Evolutionary conservation across 768 basidiomycete species (phyloP).

Genomic region (Termitomyces sp.): DNA sequence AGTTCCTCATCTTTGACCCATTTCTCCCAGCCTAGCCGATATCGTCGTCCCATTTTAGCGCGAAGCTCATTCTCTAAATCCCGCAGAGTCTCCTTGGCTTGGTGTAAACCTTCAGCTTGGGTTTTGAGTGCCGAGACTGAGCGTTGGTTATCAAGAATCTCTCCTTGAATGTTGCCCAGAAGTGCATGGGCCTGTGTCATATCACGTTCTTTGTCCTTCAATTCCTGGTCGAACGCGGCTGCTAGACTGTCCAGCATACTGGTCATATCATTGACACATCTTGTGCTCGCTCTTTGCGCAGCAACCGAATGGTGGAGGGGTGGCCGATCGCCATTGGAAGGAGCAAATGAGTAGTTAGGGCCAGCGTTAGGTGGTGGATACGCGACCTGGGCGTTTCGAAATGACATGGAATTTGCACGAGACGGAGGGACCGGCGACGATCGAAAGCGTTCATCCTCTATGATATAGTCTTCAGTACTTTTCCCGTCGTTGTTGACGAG

Average conservation of each 20-base stretch:
- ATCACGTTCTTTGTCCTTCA: conserved; percentile 89
- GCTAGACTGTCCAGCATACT: conserved; percentile 87
- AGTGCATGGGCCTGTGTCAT: conserved; percentile 86
- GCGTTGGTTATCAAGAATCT: conserved; percentile 83
- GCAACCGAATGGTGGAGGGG: conserved; percentile 82
- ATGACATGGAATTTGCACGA: conserved; percentile 63
- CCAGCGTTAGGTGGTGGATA: conserved; percentile 33
- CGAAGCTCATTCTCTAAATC: conserved; percentile 64
- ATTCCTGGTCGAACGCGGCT: conserved; percentile 85
- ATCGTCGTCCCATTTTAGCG: conserved; percentile 76
- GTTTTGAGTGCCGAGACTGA: conserved; percentile 65
- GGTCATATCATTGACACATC: conserved; percentile 81
- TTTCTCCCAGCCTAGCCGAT: conserved; percentile 87
- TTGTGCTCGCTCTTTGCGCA: conserved; percentile 82
- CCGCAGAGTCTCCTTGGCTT: conserved; percentile 54
- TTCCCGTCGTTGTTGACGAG: conserved; percentile 93
- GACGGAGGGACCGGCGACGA: conserved; percentile 83
- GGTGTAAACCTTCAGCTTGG: conserved; percentile 63
- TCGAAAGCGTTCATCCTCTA: conserved; percentile 96
- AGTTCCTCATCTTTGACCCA: conserved; percentile 86
- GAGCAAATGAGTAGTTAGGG: conserved; percentile 34
- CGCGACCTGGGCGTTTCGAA: conserved; percentile 65
- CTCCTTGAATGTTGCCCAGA: conserved; percentile 81
- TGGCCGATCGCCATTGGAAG: conserved; percentile 57
- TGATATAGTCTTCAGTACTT: conserved; percentile 96